Base-by-base conservation (phyloP, 1,139 yeast species). In the Blastobotrys petasosporus region DNA sequence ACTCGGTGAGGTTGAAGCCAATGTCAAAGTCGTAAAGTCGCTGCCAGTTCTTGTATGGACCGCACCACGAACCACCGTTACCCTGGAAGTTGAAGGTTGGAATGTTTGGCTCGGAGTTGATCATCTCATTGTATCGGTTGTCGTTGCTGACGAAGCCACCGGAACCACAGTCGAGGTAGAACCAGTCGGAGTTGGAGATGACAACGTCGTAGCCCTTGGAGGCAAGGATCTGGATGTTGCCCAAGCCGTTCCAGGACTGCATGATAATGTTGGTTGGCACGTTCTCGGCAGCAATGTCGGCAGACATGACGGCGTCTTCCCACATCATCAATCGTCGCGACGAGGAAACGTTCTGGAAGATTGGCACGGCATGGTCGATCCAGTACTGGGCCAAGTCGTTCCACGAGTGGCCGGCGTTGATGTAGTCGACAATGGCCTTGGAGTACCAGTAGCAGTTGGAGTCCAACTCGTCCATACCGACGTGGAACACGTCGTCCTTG, bases 21-120 rank as follows among this genome's bases (percentile, higher is more conserved):
- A 72, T 62, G 51, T 73, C 75, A 48, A 61, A 71, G 45, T 61
- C 60, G 54, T 73, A 73, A 35, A 74, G 71, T 45, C 74, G 60
- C 54, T 73, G 77, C 76, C 75, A 73, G 9, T 75, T 69, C 54
- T 72, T 73, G 60, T 73, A 73, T 1, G 77, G 76, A 32, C 66
- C 72, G 58, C 79, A 74, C 75, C 76, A 74, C n/a, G 73, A 66
- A 3, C 76, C 76, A 10, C 71, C 75, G 37, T 44, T 45, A 6
- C 64, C 64, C 12, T 66, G 66, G 23, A 54, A 53, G 54, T 70
- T 69, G 55, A 67, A 68, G 8, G 47, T 56, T 3, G 55, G 52
- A 3, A 34, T 49, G 11, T 45, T 46, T 31, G 50, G 33, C 41
- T 66, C 69, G 15, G 64, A 56, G 46, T 57, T 52, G 10, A 39